A percentile compares a stretch with the other conserved stretches of the same genome.
Evolutionary conservation across 192 early-diverging fungal species (phyloP).

Genomic region (Entomortierella beljakovae): DNA sequence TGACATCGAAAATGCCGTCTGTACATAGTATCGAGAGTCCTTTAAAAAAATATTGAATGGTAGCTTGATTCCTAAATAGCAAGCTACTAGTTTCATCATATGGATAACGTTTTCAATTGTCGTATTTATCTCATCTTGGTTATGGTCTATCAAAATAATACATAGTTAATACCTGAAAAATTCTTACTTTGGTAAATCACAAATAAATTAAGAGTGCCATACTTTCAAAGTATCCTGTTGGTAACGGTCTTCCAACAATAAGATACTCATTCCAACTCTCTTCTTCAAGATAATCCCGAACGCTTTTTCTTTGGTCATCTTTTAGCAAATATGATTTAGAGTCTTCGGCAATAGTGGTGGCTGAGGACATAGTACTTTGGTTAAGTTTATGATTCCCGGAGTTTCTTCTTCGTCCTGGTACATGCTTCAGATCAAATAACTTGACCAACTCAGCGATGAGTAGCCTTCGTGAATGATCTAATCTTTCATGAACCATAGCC

Average conservation of each 20-base stretch:
- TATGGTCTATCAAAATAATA: conserved; percentile 34
- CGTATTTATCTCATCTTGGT: conserved; percentile 63
- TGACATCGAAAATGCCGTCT: conserved; percentile 17
- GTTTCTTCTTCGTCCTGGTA: conserved; percentile 24
- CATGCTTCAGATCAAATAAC: conserved; percentile 62
- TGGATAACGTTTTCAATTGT: conserved; percentile 66
- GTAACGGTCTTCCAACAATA: conserved; percentile 52
- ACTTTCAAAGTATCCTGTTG: conserved; percentile 57
- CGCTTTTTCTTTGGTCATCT: conserved; percentile 20
- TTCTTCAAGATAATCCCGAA: conserved; percentile 49
- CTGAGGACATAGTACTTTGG: conserved; percentile 27
- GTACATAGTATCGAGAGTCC: conserved; percentile 34
- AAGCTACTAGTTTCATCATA: conserved; percentile 56
- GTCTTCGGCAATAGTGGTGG: conserved; percentile 26
- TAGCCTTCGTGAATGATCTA: conserved; percentile 56
- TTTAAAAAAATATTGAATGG: conserved; percentile 53
- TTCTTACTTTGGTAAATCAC: too few species aligned
- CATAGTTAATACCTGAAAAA: too few species aligned
- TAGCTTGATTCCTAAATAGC: conserved; percentile 66
- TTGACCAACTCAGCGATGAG: conserved; percentile 62
- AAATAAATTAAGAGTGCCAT: neutral
- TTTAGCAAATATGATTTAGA: conserved; percentile 12
- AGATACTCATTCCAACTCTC: conserved; percentile 53
- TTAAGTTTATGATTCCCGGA: conserved; percentile 6
- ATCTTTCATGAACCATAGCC: conserved; percentile 55